Evolutionary conservation across 139 green algal genomes (phyloP).

Genomic region (Cymbomonas tetramitiformis): DNA sequence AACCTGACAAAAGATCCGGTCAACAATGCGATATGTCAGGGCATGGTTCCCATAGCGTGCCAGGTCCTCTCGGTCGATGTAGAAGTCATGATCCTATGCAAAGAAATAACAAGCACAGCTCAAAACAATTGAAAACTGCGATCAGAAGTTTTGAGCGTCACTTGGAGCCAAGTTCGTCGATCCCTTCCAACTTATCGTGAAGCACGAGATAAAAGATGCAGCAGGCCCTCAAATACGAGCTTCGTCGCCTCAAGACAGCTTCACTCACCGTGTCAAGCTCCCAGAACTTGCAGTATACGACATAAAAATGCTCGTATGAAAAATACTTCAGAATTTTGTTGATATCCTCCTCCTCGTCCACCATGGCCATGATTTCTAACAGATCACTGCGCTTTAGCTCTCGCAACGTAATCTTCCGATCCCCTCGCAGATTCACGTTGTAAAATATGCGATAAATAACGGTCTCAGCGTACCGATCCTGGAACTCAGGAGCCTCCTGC

Average conservation of each 20-base stretch:
- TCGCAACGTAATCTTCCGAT: slow-evolving; percentile 52
- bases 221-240: too few species aligned
- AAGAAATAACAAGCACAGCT: too few species aligned
- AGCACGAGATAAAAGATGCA: too few species aligned
- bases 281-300: slow-evolving; percentile 99
- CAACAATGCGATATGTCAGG: slow-evolving; percentile 85
- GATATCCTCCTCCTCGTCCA: slow-evolving; percentile 71
- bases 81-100: slow-evolving; percentile 98
- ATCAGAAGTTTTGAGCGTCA: too few species aligned
- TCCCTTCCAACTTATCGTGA: too few species aligned
- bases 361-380: slow-evolving; percentile 55
- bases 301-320: slow-evolving; percentile 99
- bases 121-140: too few species aligned
- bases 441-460: slow-evolving; percentile 97
- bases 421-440: slow-evolving; percentile 59
- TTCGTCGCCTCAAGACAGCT: too few species aligned
- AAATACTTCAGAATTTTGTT: slow-evolving; percentile 86
- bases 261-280: slow-evolving; percentile 90
- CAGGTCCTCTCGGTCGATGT: slow-evolving; percentile 78
- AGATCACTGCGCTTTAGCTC: slow-evolving; percentile 78
- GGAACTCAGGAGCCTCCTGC: slow-evolving; percentile 90
- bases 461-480: slow-evolving; percentile 91
- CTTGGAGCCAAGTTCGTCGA: too few species aligned
- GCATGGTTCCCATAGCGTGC: slow-evolving; percentile 83
- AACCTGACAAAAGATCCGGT: slow-evolving; percentile 49